phyloP scores from a whole-genome alignment of 768 basidiomycete species.

The Terana coerulea region DNA sequence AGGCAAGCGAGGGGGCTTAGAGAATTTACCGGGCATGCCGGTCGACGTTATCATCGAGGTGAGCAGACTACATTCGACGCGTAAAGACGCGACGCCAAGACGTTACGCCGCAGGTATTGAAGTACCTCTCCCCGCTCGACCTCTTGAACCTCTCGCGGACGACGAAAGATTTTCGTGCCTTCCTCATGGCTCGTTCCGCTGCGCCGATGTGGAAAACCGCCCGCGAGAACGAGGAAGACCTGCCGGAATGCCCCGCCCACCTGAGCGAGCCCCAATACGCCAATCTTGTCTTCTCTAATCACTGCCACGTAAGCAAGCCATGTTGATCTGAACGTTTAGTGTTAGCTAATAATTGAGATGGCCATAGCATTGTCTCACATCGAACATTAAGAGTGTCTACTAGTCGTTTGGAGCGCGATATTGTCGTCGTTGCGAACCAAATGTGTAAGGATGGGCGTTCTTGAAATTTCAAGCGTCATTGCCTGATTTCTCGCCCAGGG shows the following conservation, averaged over 20 bases:
- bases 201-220: slow-evolving; percentile 25
- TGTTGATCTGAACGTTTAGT: background rate
- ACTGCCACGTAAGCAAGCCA: background rate
- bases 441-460: background rate
- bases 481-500: too few species aligned
- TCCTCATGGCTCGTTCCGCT: slow-evolving; percentile 20
- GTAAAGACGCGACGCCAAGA: too few species aligned
- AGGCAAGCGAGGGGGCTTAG: too few species aligned
- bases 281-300: slow-evolving; percentile 4
- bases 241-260: slow-evolving; percentile 9
- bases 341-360: background rate
- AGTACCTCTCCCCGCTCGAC: slow-evolving; percentile 27
- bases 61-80: too few species aligned
- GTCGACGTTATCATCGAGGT: too few species aligned
- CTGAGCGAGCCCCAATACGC: slow-evolving; percentile 14
- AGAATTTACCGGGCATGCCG: too few species aligned
- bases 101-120: slow-evolving; percentile 26
- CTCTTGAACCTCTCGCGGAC: slow-evolving; percentile 27
- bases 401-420: background rate
- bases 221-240: background rate
- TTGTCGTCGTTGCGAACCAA: background rate
- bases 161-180: slow-evolving; percentile 23
- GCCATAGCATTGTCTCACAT: background rate
- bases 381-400: background rate
- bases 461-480: too few species aligned